Percentiles rank a stretch among this genome's conserved stretches.
These are phyloP conservation scores for Herpetospermum pedunculosum DNA, from an alignment of 306 rosid species.

Conservation along the genomic window DNA sequence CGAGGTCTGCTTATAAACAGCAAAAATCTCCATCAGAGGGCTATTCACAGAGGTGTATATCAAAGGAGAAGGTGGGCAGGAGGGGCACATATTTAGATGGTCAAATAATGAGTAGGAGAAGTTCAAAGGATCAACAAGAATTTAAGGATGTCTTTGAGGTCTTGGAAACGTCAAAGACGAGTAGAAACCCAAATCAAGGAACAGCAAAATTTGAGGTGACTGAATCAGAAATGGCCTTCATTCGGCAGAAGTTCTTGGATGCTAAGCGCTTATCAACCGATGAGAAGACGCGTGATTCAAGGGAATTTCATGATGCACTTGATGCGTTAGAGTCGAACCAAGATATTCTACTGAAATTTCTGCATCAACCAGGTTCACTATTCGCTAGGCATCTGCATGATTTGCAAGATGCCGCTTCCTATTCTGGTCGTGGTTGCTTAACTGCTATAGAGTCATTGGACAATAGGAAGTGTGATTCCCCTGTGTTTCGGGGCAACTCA, in stretches of 20 bases:
- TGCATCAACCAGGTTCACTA: slow-evolving; percentile 67
- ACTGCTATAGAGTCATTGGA: slow-evolving; percentile 27
- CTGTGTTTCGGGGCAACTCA: slow-evolving; percentile 29
- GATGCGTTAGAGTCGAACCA: slow-evolving; percentile 77
- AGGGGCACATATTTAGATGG: slow-evolving; percentile 21
- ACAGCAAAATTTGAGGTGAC: slow-evolving; percentile 27
- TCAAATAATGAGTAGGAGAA: slow-evolving; percentile 40
- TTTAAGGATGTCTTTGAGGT: slow-evolving; percentile 97
- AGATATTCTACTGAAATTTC: slow-evolving; percentile 64
- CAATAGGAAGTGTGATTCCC: slow-evolving; percentile 24
- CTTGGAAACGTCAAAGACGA: slow-evolving; percentile 45
- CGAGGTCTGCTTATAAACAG: slow-evolving; percentile 42
- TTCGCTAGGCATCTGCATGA: slow-evolving; percentile 76
- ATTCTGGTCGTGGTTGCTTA: slow-evolving; percentile 31
- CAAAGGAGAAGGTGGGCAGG: slow-evolving; percentile 31
- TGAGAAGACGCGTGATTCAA: slow-evolving; percentile 60
- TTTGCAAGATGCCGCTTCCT: slow-evolving; percentile 35
- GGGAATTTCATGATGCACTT: slow-evolving; percentile 64
- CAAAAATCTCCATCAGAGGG: slow-evolving; percentile 29
- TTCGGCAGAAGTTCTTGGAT: slow-evolving; percentile 79
- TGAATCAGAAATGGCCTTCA: slow-evolving; percentile 70
- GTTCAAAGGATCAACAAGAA: slow-evolving; percentile 61
- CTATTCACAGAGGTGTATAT: slow-evolving; percentile 15
- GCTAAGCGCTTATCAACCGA: slow-evolving; percentile 71
- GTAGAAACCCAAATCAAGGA: slow-evolving; percentile 31